Base-by-base conservation (phyloP, 768 basidiomycete species). In the Coprinopsis marcescibilis region DNA sequence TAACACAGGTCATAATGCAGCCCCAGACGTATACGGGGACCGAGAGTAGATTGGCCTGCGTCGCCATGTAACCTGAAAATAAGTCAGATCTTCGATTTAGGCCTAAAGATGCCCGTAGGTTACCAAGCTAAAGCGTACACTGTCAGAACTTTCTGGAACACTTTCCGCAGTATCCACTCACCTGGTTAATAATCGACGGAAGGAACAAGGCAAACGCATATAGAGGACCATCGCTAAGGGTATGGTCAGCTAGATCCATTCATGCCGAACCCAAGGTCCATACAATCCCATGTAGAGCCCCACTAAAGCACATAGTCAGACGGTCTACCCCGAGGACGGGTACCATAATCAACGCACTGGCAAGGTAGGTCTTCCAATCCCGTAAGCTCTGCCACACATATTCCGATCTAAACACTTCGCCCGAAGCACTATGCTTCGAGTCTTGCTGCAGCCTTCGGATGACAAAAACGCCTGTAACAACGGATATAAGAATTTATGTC, bases 1-100 rank as follows among this genome's bases (percentile, higher is more conserved):
- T 65, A 25, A 67, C 48, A 50, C 76, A 72, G 3, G 87, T 89
- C 55, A 85, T 65, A 29, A 85, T 60, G 54, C 84, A 84, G 15
- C 81, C 78, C 76, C 82, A 85, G 4, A 72, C 76, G 57, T 89
- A 89, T 23, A 88, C 82, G 1, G 87, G 86, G 3, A 89, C 85
- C 0, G 83, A 84, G 13, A 90, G 68, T 10, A 89, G 60, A 56
- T 89, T 89, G 2, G 86, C 84, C 20, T 68, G 61, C 1, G 83
- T 87, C 10, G 83, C 78, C 30, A 65, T 61, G 65, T 74, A 85
- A 3, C 81, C 83, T 76, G 21, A 12, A 35, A 20, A 39, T 13
- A 35, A 25, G n/a, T 35, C 10, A 37, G 19, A 38, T 11, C 26
- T 7, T 15, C 24, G 5, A n/a, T n/a, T n/a, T n/a, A n/a, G n/a